A percentile compares a stretch with the other conserved stretches of the same genome.
Conservation (phyloP, 176 grass and related monocot genomes). For the Metroxylon sagu region DNA sequence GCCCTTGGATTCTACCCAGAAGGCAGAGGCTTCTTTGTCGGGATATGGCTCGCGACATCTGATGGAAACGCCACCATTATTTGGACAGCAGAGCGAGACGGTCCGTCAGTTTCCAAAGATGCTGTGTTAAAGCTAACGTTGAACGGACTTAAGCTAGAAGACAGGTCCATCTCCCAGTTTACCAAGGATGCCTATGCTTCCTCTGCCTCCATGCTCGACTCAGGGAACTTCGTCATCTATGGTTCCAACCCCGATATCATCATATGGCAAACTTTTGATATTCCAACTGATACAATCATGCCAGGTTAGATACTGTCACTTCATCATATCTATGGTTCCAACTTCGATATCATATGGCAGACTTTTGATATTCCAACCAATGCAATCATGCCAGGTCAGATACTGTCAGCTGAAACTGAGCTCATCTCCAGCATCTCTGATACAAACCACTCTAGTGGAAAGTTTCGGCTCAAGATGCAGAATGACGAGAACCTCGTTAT, state of each 20-base stretch:
- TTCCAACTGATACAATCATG: slow-evolving; percentile 20
- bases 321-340: too few relatives aligned
- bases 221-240: slow-evolving; percentile 24
- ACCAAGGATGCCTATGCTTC: slow-evolving; percentile 11
- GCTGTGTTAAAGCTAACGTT: slow-evolving; percentile 17
- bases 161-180: slow-evolving; percentile 9
- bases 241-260: background rate
- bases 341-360: too few relatives aligned
- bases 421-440: slow-evolving; percentile 31
- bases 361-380: too few relatives aligned
- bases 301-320: too few relatives aligned
- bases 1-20: slow-evolving; percentile 34
- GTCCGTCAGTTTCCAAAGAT: slow-evolving; percentile 9
- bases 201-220: slow-evolving; percentile 22
- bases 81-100: slow-evolving; percentile 33
- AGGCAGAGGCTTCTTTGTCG: slow-evolving; percentile 23
- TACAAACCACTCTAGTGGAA: slow-evolving; percentile 15
- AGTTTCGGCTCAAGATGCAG: slow-evolving; percentile 18
- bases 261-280: slow-evolving; percentile 27
- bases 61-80: background rate
- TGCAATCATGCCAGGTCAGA: slow-evolving; percentile 28
- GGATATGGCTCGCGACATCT: slow-evolving; percentile 25
- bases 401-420: background rate
- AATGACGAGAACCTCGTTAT: slow-evolving; percentile 25
- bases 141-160: slow-evolving; percentile 6